These are phyloP conservation scores for Termitomyces sp. DNA, from an alignment of 768 basidiomycete genomes.

Conservation along the genomic window DNA sequence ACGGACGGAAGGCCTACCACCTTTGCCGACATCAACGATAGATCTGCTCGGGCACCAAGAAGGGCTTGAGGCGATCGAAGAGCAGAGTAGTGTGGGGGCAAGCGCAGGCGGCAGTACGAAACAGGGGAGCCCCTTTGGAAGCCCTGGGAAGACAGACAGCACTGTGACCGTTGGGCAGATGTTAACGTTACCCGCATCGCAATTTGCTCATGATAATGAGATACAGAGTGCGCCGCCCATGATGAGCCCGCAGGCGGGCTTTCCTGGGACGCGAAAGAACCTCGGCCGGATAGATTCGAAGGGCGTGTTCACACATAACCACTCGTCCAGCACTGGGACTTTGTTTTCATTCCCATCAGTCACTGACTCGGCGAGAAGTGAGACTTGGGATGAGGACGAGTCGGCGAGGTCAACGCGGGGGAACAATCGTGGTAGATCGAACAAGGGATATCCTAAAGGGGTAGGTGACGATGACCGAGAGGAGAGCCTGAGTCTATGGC, in stretches of 20 bases:
- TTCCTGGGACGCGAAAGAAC: slow-evolving; percentile 12
- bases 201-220: slow-evolving; percentile 25
- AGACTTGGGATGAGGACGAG: slow-evolving; percentile 32
- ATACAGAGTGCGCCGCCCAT: slow-evolving; percentile 44
- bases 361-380: slow-evolving; percentile 43
- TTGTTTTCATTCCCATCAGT: slow-evolving; percentile 46
- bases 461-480: slow-evolving; percentile 50
- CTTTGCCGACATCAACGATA: slow-evolving; percentile 10
- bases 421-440: slow-evolving; percentile 28
- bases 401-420: slow-evolving; percentile 17
- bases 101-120: slow-evolving; percentile 10
- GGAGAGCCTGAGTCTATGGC: slow-evolving; percentile 56
- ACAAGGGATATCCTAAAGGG: slow-evolving; percentile 44
- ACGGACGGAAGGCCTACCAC: slow-evolving; percentile 12
- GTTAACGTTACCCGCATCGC: slow-evolving; percentile 24
- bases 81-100: slow-evolving; percentile 10
- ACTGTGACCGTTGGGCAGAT: slow-evolving; percentile 19
- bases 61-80: slow-evolving; percentile 6
- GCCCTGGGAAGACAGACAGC: slow-evolving; percentile 1
- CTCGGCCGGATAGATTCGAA: slow-evolving; percentile 28
- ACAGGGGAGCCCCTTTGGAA: slow-evolving; percentile 6
- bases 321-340: slow-evolving; percentile 22
- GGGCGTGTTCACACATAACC: slow-evolving; percentile 28
- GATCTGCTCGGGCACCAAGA: slow-evolving; percentile 25
- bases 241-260: slow-evolving; percentile 26